A percentile compares a stretch with the other conserved stretches of the same genome.
These are phyloP conservation scores for Piper longum DNA, from an alignment of 164 flowering plant genomes.

Conservation along the genomic window DNA sequence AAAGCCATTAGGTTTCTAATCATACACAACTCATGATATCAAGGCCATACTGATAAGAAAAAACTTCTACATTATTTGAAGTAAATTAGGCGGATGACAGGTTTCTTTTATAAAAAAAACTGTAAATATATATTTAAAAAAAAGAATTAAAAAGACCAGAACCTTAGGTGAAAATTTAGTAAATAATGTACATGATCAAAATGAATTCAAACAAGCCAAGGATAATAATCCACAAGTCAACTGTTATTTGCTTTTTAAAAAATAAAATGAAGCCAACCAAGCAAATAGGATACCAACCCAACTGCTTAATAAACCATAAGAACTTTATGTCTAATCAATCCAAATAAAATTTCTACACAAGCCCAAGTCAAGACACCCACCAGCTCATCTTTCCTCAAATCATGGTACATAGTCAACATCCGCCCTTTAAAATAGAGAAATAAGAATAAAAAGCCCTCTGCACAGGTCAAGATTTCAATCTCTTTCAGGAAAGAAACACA, in stretches of 20 bases:
- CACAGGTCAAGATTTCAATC: neutral
- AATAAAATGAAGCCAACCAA: neutral
- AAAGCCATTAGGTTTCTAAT: too few species aligned
- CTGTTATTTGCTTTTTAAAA: neutral
- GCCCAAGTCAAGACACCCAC: neutral
- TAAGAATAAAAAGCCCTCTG: neutral
- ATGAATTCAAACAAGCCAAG: too few species aligned
- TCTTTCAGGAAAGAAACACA: neutral
- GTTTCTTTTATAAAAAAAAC: too few species aligned
- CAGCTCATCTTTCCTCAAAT: neutral
- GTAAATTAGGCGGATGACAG: too few species aligned
- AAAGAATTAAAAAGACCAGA: too few species aligned
- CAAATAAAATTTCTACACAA: neutral
- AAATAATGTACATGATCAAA: too few species aligned
- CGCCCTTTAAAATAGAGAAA: neutral
- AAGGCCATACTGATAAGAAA: too few species aligned
- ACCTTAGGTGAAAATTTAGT: too few species aligned
- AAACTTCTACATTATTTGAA: too few species aligned
- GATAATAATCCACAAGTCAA: neutral
- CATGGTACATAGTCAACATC: neutral
- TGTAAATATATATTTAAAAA: too few species aligned
- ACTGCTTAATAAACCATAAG: neutral
- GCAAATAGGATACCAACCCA: neutral
- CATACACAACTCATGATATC: too few species aligned
- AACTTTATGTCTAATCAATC: neutral